Base-by-base conservation (phyloP, 2,329 filamentous ascomycete species). In the Colletotrichum magnum region DNA sequence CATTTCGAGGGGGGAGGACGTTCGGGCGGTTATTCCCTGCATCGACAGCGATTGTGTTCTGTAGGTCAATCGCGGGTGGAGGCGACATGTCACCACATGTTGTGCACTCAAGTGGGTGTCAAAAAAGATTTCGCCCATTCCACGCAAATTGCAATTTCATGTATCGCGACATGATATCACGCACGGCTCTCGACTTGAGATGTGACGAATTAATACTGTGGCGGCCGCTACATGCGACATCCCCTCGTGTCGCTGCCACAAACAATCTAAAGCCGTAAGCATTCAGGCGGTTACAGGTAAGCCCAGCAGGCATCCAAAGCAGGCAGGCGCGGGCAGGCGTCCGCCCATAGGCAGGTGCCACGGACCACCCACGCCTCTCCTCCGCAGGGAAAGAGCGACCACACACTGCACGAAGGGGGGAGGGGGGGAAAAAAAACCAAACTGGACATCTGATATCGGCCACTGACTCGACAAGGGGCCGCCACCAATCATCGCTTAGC, bases 391-490 rank as follows among this genome's bases (percentile, higher is more conserved):
- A 50, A 21, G 16, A 18, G 45, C 16, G 16, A 21, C 18, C 4
- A 13, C 18, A 18, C 16, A 18, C 47, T 24, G 47, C 43, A 47
- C 43, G 9, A 47, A 24, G 21, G 21, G 21, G 21, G 21, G 47
- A n/a, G n/a, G n/a, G n/a, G n/a, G n/a, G n/a, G n/a, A 18, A 59
- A 59, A 64, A 54, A 57, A 69, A 69, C 60, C 58, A 36, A 76
- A 73, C 71, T 54, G 59, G 71, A 71, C 77, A 75, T 79, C 77
- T 80, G 79, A 80, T 80, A 80, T 80, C 74, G 72, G 72, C 65
- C 72, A 72, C 68, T 73, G 70, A 73, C 72, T 73, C 67, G 75
- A 74, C 79, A 80, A 75, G 79, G 79, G 69, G 70, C 58, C 61
- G 68, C 71, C 73, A 73, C 53, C 74, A 72, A 72, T 71, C 67